Conservation (phyloP, 768 basidiomycete species). For the Tylopilus sp. region DNA sequence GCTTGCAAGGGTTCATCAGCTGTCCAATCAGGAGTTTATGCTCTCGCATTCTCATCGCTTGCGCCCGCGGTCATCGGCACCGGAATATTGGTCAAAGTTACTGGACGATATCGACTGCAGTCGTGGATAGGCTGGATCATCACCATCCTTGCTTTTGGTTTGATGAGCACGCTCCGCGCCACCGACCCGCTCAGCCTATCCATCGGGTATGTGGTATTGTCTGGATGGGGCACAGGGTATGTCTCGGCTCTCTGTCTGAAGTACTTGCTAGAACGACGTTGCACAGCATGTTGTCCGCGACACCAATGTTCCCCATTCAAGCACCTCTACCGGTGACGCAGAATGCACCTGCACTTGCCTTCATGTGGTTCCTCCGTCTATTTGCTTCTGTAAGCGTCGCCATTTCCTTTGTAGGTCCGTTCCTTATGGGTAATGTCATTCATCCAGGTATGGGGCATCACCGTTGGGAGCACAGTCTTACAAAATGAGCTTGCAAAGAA, state of each 20-base stretch:
- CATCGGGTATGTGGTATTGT: conserved; percentile 8
- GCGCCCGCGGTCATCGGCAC: conserved; percentile 30
- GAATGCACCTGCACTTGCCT: conserved; percentile 44
- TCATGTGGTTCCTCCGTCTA: conserved; percentile 37
- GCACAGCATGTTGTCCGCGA: conserved; percentile 8
- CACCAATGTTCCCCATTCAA: conserved; percentile 43
- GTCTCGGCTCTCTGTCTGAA: no score
- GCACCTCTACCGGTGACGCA: conserved; percentile 40
- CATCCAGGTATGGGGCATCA: conserved; percentile 46
- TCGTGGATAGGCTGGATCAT: conserved; percentile 33
- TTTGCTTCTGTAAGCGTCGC: conserved; percentile 32
- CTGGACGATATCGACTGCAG: conserved; percentile 33
- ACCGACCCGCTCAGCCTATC: conserved; percentile 22
- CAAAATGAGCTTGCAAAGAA: conserved; percentile 44
- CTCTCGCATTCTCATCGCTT: conserved; percentile 21
- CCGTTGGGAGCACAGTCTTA: conserved; percentile 45
- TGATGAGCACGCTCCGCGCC: conserved; percentile 29
- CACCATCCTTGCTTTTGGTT: conserved; percentile 32
- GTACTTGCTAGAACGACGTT: no score
- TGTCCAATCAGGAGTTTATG: conserved; percentile 27
- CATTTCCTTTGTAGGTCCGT: no score
- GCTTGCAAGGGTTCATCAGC: conserved; percentile 36
- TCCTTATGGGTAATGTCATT: background rate
- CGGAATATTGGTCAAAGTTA: conserved; percentile 29
- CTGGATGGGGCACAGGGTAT: conserved; percentile 4